Base-by-base conservation (phyloP, 176 grass and related monocot genomes). In the Ensete ventricosum region DNA sequence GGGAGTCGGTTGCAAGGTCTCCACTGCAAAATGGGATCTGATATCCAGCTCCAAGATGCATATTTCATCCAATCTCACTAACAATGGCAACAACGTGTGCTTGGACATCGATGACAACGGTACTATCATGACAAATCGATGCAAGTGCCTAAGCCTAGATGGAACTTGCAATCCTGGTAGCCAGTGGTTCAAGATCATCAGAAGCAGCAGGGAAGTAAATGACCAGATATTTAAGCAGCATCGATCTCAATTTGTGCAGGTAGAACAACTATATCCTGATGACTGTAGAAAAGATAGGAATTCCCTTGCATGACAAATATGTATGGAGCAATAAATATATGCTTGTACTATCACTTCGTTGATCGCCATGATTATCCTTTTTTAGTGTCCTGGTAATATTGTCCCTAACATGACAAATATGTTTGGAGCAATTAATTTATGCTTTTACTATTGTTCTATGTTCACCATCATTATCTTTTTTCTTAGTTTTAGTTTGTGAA, bases 161-260 rank as follows among this genome's bases (percentile, higher is more conserved):
- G 79, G 78, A 55, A 79, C 55, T 12, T 99, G 95, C 76, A 76
- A 82, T 84, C 90, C 95, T 72, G 95, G 91, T 67, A 89, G 67
- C 1, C 95, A 99, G 58, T 99, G 95, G 90, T 99, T 94, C 74
- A 94, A 87, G 82, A 70, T 99, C 60, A 91, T 94, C 72, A 79
- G 66, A 54, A 94, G 88, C 62, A 79, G 69, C 69, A 89, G 82
- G 80, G 76, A 71, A 70, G 34, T 82, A 78, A 58, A 58, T 14
- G 63, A 73, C 10, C 74, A 71, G 48, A 43, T 65, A 22, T 87
- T 81, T 69, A 68, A 87, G 48, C 14, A 52, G 48, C 19, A 20
- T n/a, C 11, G 9, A 51, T 20, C 43, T 20, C 17, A n/a, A 10
- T 52, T 70, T 50, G 48, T 52, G 14, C 12, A n/a, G 17, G 19